A percentile compares a stretch with the other conserved stretches of the same genome.
Evolutionary conservation across 1,284 basidiomycete species (phyloP).

Genomic region (Polyporus tsugae): DNA sequence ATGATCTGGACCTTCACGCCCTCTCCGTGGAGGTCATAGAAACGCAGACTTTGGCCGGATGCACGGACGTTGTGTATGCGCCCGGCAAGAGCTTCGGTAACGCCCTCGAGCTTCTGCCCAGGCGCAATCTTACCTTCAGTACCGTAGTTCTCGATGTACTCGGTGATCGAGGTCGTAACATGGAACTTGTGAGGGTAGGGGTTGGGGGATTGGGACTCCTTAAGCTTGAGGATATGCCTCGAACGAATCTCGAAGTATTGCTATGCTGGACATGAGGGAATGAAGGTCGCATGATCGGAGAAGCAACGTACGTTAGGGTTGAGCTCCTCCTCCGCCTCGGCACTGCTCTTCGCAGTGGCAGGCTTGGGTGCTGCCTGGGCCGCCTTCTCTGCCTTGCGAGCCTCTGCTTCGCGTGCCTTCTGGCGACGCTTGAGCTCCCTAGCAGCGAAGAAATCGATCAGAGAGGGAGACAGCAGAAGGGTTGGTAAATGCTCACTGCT

Average conservation of each 20-base stretch:
- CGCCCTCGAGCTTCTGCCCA: slow-evolving; percentile 65
- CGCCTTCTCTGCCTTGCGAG: slow-evolving; percentile 84
- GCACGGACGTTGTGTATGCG: slow-evolving; percentile 92
- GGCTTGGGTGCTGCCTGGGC: slow-evolving; percentile 52
- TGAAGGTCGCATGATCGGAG: background rate
- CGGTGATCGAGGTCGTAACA: slow-evolving; percentile 81
- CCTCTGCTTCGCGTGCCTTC: slow-evolving; percentile 88
- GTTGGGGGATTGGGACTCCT: slow-evolving; percentile 87
- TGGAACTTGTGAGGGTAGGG: slow-evolving; percentile 99
- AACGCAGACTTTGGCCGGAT: slow-evolving; percentile 86
- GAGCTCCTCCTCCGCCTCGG: slow-evolving; percentile 75
- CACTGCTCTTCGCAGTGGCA: slow-evolving; percentile 51
- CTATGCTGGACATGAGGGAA: slow-evolving; percentile 49
- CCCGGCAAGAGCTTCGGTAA: slow-evolving; percentile 79
- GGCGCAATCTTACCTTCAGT: slow-evolving; percentile 72
- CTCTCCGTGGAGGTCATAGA: slow-evolving; percentile 96
- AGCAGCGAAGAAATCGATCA: slow-evolving; percentile 41
- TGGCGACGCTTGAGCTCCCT: slow-evolving; percentile 94
- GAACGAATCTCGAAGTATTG: slow-evolving; percentile 97
- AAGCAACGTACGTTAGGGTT: slow-evolving; percentile 76
- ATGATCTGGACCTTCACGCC: slow-evolving; percentile 96
- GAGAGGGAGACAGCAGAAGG: slow-evolving; percentile 14
- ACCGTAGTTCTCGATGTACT: slow-evolving; percentile 84
- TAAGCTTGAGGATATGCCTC: slow-evolving; percentile 87
- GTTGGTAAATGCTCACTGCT: slow-evolving; percentile 67